phyloP scores from a whole-genome alignment of 2,329 filamentous ascomycete species.

The Diaporthe destruens region DNA sequence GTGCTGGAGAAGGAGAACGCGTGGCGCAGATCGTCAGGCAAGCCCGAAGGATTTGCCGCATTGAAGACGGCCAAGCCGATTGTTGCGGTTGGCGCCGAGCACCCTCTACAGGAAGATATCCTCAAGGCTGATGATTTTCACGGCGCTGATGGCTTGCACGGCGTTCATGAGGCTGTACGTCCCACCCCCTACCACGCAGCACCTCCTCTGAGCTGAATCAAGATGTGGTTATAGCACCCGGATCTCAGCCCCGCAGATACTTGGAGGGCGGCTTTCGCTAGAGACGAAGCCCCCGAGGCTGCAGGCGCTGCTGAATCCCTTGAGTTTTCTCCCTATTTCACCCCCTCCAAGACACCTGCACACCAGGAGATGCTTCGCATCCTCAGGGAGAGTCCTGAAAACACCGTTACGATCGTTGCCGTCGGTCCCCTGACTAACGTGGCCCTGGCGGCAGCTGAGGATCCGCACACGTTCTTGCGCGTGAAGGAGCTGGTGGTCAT shows the following conservation, averaged over 20 bases:
- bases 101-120: slow-evolving; percentile 85
- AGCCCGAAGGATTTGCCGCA: slow-evolving; percentile 77
- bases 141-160: slow-evolving; percentile 81
- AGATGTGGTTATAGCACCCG: slow-evolving; percentile 65
- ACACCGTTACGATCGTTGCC: slow-evolving; percentile 90
- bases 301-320: slow-evolving; percentile 54
- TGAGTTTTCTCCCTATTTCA: slow-evolving; percentile 74
- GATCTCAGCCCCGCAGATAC: slow-evolving; percentile 80
- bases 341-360: slow-evolving; percentile 77
- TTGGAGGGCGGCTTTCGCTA: slow-evolving; percentile 77
- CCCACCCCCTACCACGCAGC: slow-evolving; percentile 28
- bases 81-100: slow-evolving; percentile 87
- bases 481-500: slow-evolving; percentile 95
- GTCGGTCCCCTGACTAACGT: slow-evolving; percentile 95
- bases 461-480: slow-evolving; percentile 88
- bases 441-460: slow-evolving; percentile 87
- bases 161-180: slow-evolving; percentile 73
- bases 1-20: slow-evolving; percentile 89
- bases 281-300: slow-evolving; percentile 46
- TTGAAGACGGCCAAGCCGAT: slow-evolving; percentile 82
- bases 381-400: slow-evolving; percentile 82
- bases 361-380: slow-evolving; percentile 92
- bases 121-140: slow-evolving; percentile 90
- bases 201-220: slow-evolving; percentile 25
- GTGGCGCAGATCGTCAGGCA: slow-evolving; percentile 81